Conservation (phyloP, 257 asterid species). For the Gynochthodes officinalis region DNA sequence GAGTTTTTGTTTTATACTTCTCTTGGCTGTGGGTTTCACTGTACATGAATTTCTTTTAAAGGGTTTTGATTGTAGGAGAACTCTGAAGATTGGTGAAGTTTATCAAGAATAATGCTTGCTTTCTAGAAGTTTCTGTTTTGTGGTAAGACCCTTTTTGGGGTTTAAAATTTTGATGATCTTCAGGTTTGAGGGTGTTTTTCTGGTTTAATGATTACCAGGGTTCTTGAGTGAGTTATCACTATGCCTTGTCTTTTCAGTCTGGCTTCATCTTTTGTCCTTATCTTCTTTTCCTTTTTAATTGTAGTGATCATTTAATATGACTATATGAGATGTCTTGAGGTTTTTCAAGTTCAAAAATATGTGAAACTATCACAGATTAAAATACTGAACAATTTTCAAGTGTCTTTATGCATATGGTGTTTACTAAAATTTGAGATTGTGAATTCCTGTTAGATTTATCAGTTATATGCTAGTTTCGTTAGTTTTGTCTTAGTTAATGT, state of each 20-base stretch:
- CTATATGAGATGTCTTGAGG: constrained; percentile 24
- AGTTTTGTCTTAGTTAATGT: neutral
- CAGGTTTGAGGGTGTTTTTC: constrained; percentile 21
- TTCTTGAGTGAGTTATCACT: constrained; percentile 41
- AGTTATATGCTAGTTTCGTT: neutral
- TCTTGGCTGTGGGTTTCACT: constrained; percentile 11
- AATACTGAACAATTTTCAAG: neutral
- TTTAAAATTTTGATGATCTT: constrained; percentile 12
- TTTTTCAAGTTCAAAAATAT: constrained; percentile 14
- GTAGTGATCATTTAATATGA: constrained; percentile 10
- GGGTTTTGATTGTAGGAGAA: constrained; percentile 14
- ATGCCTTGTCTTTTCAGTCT: constrained; percentile 9
- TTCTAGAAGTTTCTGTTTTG: constrained; percentile 5
- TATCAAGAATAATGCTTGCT: constrained; percentile 26
- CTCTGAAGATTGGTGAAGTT: constrained; percentile 15
- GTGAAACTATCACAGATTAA: neutral
- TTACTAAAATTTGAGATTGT: neutral
- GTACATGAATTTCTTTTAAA: neutral
- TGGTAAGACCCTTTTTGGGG: constrained; percentile 10
- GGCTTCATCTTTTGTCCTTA: constrained; percentile 8
- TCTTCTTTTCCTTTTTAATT: constrained; percentile 12
- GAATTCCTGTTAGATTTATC: too few relatives aligned
- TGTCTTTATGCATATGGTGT: neutral
- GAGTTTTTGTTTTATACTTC: constrained; percentile 7
- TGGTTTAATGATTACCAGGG: constrained; percentile 20